Percentiles rank a stretch among this genome's conserved stretches.
These are phyloP conservation scores for Aspergillus ostianus DNA, from an alignment of 495 filamentous ascomycete genomes.

Conservation along the genomic window DNA sequence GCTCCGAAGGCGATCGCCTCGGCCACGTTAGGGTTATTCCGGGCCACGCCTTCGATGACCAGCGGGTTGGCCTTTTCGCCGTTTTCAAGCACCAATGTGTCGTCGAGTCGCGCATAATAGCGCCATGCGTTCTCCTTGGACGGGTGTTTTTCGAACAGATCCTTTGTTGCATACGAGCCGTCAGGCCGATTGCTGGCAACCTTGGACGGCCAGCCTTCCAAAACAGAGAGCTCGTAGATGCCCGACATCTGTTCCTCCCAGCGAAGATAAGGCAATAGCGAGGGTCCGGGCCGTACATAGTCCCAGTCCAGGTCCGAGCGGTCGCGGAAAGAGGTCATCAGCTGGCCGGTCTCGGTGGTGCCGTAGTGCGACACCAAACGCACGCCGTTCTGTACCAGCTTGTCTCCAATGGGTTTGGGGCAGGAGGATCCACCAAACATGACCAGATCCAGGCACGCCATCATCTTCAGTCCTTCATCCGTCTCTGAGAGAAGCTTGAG, in stretches of 20 bases:
- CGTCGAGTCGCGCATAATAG: conserved; percentile 56
- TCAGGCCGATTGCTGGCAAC: conserved; percentile 55
- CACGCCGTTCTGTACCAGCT: conserved; percentile 48
- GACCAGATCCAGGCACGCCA: conserved; percentile 43
- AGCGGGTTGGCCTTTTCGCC: conserved; percentile 65
- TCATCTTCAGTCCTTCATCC: conserved; percentile 34
- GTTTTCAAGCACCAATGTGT: conserved; percentile 57
- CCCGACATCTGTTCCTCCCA: conserved; percentile 52
- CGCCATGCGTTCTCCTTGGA: conserved; percentile 49
- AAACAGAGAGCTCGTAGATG: conserved; percentile 55
- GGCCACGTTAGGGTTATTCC: conserved; percentile 24
- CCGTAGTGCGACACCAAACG: conserved; percentile 49
- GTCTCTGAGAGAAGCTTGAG: conserved; percentile 48
- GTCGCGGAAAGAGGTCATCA: conserved; percentile 49
- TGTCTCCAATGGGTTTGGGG: conserved; percentile 50
- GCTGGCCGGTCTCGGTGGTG: conserved; percentile 50
- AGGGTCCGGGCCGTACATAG: conserved; percentile 48
- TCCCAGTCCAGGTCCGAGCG: conserved; percentile 57
- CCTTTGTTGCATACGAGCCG: conserved; percentile 56
- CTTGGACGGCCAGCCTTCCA: conserved; percentile 60
- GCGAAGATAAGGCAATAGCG: conserved; percentile 29
- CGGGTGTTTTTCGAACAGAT: conserved; percentile 54
- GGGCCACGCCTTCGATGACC: conserved; percentile 46
- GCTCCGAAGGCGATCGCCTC: conserved; percentile 35
- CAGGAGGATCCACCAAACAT: conserved; percentile 48